These are phyloP conservation scores for Claviceps purpurea DNA, from an alignment of 2,329 filamentous ascomycete genomes.

Conservation along the genomic window DNA sequence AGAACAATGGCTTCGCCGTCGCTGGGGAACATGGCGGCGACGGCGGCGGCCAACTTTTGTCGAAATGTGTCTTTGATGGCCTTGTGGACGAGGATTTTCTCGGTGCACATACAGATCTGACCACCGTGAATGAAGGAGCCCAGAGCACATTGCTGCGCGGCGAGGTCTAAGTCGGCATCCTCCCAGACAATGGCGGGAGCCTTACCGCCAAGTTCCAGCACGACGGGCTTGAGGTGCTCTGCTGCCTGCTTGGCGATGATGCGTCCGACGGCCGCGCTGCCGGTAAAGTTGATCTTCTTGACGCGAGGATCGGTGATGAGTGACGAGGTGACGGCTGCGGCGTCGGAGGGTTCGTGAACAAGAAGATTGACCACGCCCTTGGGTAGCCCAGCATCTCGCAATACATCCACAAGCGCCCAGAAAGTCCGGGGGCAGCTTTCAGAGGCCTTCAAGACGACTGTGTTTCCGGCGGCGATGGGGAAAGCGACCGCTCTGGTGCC, in stretches of 20 bases:
- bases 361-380: constrained; percentile 62
- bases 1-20: constrained; percentile 54
- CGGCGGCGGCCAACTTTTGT: constrained; percentile 24
- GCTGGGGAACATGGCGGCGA: constrained; percentile 33
- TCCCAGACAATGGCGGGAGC: constrained; percentile 65
- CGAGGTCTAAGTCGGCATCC: constrained; percentile 63
- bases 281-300: constrained; percentile 80
- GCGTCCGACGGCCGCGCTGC: constrained; percentile 58
- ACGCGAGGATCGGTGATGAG: constrained; percentile 55
- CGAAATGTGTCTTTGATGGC: constrained; percentile 33
- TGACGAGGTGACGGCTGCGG: constrained; percentile 50
- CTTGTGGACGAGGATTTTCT: constrained; percentile 51
- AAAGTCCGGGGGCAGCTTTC: constrained; percentile 54
- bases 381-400: constrained; percentile 65
- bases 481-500: constrained; percentile 41
- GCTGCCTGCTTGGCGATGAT: constrained; percentile 60
- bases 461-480: constrained; percentile 68
- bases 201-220: constrained; percentile 77
- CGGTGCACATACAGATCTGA: constrained; percentile 79
- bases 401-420: constrained; percentile 47
- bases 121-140: constrained; percentile 63
- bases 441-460: constrained; percentile 57
- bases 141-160: constrained; percentile 52
- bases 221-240: constrained; percentile 61
- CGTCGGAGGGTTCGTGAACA: constrained; percentile 50